Evolutionary conservation across 495 filamentous ascomycete species (phyloP), one percentile per base, ranked within the genome.

Genomic region (Beverwykella pulmonaria): DNA sequence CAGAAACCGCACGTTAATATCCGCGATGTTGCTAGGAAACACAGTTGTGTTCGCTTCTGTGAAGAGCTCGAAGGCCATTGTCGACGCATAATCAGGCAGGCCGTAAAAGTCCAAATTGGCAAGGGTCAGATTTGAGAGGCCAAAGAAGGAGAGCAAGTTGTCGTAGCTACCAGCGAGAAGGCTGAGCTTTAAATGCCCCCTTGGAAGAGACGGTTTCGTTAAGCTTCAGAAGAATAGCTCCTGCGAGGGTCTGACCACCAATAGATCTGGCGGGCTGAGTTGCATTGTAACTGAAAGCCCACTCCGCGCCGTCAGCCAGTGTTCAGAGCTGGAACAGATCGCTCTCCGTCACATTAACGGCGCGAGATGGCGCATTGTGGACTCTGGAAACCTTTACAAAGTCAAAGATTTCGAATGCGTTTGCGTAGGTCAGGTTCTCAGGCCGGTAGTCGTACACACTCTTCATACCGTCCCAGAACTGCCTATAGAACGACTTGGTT

Each of bases 31-130:
- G 1, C 70, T 39, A 0, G 80, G 81, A 50, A 83, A 82, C 1
- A 48, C 23, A 10, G 22, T 49, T 0, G 65, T 44, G 0, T 54
- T 68, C 9, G 69, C 74, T 53, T 79, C 75, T 22, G 82, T 84
- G 60, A 83, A 78, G 3, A 85, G 79, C 71, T 85, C 82, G 75
- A 82, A 84, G 17, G 74, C 71, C 82, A 85, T 85, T 8, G 78
- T 79, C 2, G 82, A 82, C 7, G 82, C 82, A 53, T 84, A 85
- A 64, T 82, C 77, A 0, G 80, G 80, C 7, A 85, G 74, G 17
- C 82, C 82, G 47, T 74, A 78, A 63, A 84, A 85, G 56, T 74
- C 70, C 10, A 53, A 64, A 6, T 52, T 47, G 1, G 75, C 63
- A 7, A 22, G 32, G 0, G 69, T 68, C 9, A 85, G 75, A 46